phyloP scores from a whole-genome alignment of 441 rosid species.

The Pelargonium citronellum region DNA sequence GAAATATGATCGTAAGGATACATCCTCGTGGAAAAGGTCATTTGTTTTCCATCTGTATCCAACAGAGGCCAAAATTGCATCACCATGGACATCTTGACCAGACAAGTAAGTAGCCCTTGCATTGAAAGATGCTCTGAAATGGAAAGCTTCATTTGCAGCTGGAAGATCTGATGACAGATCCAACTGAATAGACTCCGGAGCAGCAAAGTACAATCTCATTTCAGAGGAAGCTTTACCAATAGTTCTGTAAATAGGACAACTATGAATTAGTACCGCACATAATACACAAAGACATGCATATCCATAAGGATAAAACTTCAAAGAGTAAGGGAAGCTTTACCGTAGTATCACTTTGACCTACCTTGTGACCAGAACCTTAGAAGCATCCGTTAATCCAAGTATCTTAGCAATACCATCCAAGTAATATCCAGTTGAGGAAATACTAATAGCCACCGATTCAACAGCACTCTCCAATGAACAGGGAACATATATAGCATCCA shows the following conservation, averaged over 20 bases:
- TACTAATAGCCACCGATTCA: conserved; percentile 38
- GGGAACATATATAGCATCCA: conserved; percentile 52
- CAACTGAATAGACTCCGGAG: conserved; percentile 35
- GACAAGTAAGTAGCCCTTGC: conserved; percentile 71
- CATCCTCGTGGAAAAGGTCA: conserved; percentile 57
- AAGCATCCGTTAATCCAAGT: conserved; percentile 58
- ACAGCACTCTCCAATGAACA: conserved; percentile 38
- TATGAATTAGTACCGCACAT: conserved; percentile 16
- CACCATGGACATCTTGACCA: conserved; percentile 65
- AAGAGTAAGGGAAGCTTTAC: neutral
- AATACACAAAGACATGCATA: conserved; percentile 1
- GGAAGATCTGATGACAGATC: conserved; percentile 37
- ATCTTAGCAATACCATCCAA: conserved; percentile 65
- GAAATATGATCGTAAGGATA: conserved; percentile 64
- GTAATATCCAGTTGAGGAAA: conserved; percentile 51
- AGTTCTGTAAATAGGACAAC: conserved; percentile 46
- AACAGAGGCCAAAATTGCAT: conserved; percentile 84
- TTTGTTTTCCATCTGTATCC: conserved; percentile 77
- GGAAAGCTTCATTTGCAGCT: conserved; percentile 28
- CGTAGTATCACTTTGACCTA: conserved; percentile 25
- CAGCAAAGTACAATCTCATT: conserved; percentile 63
- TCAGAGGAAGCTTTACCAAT: conserved; percentile 86
- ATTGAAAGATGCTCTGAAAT: conserved; percentile 43
- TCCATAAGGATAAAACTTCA: conserved; percentile 13
- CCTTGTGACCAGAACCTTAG: conserved; percentile 72